Base-by-base conservation (phyloP, 2,329 filamentous ascomycete species). In the Talaromyces sp. region DNA sequence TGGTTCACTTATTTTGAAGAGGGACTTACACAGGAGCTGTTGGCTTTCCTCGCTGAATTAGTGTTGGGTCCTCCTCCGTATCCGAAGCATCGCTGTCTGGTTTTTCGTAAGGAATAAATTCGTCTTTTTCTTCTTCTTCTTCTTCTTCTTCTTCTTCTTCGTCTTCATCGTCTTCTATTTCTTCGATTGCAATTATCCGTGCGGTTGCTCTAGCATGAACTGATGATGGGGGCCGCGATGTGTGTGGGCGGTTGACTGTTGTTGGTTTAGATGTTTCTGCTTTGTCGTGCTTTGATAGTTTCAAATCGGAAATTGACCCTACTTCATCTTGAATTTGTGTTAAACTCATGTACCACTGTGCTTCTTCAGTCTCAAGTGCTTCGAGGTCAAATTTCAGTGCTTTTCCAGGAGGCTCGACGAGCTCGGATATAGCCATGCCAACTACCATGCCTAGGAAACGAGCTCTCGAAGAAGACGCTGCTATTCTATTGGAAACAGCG, bases 41-140 rank as follows among this genome's bases (percentile, higher is more conserved):
- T 24, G 88, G 85, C 67, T 94, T 97, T 73, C 94, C 87, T 14
- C 92, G 84, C 60, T 89, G 88, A 54, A 97, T 83, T 19, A 96
- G 79, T 0, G 92, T 96, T 5, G 94, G 88, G 67, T 99, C 95
- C 41, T 97, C 92, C 60, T 97, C 92, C 0, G 91, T 93, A 70
- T 99, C 94, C 70, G 95, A 91, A 0, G 86, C 83, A 66, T 99
- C 94, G 1, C 90, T 92, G 68, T 91, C 90, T 0, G 91, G 91
- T 72, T 96, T 97, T 14, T 85, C 84, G 66, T 97, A 96, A 0
- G 90, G 84, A 2, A 85, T 79, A 1, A 97, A 78, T 62, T 90
- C 89, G 17, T 88, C 85, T 32, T 86, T 83, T 52, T 87, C 85
- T 12, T 79, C 77, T 24, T 82, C 78, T 6, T 19, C 41, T n/a